phyloP scores from a whole-genome alignment of 2,329 filamentous ascomycete species.

The Fusarium sp. region DNA sequence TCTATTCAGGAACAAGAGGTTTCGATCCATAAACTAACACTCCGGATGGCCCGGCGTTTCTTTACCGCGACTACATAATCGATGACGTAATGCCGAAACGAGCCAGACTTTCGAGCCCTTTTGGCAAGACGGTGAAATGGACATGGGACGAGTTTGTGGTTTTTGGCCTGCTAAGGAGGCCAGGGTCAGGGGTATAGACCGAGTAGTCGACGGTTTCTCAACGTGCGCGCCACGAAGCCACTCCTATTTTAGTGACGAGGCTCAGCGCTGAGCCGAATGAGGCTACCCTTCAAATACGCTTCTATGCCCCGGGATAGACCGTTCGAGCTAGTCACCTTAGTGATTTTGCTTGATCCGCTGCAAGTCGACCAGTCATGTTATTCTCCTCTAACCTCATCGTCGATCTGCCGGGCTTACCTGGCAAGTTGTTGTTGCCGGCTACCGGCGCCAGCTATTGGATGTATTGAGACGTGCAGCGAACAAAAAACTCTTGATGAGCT shows the following conservation, averaged over 20 bases:
- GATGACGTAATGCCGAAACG: constrained; percentile 33
- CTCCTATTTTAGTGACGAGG: constrained; percentile 16
- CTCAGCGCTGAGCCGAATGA: constrained; percentile 28
- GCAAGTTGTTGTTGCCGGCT: constrained; percentile 3
- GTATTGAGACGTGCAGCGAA: background rate
- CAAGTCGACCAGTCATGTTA: constrained; percentile 11
- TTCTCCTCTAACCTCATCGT: constrained; percentile 29
- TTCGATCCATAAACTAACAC: background rate
- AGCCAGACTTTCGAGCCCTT: constrained; percentile 2
- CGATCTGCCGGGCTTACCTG: constrained; percentile 30
- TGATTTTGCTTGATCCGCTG: constrained; percentile 14
- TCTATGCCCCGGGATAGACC: constrained; percentile 28
- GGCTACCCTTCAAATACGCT: constrained; percentile 14
- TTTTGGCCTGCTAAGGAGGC: constrained; percentile 7
- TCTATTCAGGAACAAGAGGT: background rate
- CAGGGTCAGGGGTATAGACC: constrained; percentile 26
- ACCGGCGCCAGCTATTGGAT: constrained; percentile 14
- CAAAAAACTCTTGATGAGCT: constrained; percentile 5
- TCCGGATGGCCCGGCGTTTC: constrained; percentile 30
- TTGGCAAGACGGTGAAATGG: constrained; percentile 22
- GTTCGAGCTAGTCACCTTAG: constrained; percentile 31
- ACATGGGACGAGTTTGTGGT: constrained; percentile 35
- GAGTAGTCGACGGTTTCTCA: constrained; percentile 19
- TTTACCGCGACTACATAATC: constrained; percentile 16
- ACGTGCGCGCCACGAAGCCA: constrained; percentile 24